phyloP scores from a whole-genome alignment of 2,329 filamentous ascomycete species.

The Tolypocladium cylindrosporum region DNA sequence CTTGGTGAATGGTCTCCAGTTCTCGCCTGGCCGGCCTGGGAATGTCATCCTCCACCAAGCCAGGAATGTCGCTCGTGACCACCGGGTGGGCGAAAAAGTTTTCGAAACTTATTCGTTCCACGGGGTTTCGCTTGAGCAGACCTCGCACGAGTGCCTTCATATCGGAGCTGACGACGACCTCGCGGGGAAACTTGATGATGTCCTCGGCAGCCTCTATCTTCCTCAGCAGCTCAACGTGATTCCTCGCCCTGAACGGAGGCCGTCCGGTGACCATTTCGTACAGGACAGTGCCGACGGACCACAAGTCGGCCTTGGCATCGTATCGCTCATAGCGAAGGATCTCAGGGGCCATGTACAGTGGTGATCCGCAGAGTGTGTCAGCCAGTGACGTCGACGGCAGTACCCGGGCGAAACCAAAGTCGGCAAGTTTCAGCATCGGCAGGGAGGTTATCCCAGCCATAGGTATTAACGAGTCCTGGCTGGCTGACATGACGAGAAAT shows the following conservation, averaged over 20 bases:
- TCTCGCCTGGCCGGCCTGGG: constrained; percentile 31
- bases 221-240: constrained; percentile 87
- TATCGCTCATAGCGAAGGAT: constrained; percentile 96
- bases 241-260: constrained; percentile 83
- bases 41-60: constrained; percentile 67
- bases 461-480: constrained; percentile 71
- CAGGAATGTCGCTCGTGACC: constrained; percentile 67
- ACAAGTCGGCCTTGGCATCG: constrained; percentile 91
- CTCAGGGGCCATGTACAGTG: constrained; percentile 97
- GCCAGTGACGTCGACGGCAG: constrained; percentile 84
- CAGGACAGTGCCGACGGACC: constrained; percentile 92
- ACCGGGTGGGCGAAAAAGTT: constrained; percentile 73
- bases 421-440: constrained; percentile 94
- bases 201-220: constrained; percentile 89
- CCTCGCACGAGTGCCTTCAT: constrained; percentile 73
- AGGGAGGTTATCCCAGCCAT: constrained; percentile 72
- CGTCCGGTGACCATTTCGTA: constrained; percentile 91
- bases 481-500: constrained; percentile 61
- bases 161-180: constrained; percentile 59
- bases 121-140: constrained; percentile 75
- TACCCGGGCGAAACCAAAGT: constrained; percentile 96
- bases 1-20: constrained; percentile 20
- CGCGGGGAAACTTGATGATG: constrained; percentile 70
- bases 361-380: constrained; percentile 92
- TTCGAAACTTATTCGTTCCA: constrained; percentile 77